These are phyloP conservation scores for Aspergillus uvarum DNA, from an alignment of 2,329 filamentous ascomycete genomes.

Conservation along the genomic window DNA sequence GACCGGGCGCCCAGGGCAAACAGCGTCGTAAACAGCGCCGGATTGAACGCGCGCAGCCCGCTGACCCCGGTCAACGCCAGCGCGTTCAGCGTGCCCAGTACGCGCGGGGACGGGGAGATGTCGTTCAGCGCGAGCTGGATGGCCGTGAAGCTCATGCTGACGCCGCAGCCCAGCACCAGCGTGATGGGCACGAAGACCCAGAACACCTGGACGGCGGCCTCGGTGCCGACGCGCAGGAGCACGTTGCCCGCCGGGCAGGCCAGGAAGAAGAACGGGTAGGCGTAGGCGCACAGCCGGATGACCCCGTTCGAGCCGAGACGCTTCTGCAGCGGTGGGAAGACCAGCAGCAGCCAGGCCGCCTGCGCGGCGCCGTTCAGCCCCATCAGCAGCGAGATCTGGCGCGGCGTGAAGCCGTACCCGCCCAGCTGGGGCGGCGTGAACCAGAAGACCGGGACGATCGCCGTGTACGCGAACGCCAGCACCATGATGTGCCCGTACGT, in stretches of 20 bases:
- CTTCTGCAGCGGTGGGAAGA: constrained; percentile 67
- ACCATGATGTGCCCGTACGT: constrained; percentile 67
- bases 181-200: constrained; percentile 53
- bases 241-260: constrained; percentile 56
- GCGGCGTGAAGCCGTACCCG: constrained; percentile 62
- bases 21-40: constrained; percentile 64
- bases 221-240: constrained; percentile 50
- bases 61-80: constrained; percentile 62
- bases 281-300: constrained; percentile 56
- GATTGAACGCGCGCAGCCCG: constrained; percentile 64
- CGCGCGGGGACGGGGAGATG: constrained; percentile 62
- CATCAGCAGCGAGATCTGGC: constrained; percentile 67
- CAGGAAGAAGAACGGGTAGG: constrained; percentile 66
- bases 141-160: constrained; percentile 69
- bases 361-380: constrained; percentile 64
- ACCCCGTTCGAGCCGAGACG: constrained; percentile 66
- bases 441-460: constrained; percentile 67
- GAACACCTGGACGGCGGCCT: constrained; percentile 42
- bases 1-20: constrained; percentile 66
- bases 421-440: constrained; percentile 63
- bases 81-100: constrained; percentile 71
- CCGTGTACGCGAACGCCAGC: constrained; percentile 70
- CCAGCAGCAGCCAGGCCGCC: constrained; percentile 67
- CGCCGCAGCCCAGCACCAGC: constrained; percentile 59
- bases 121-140: constrained; percentile 75